Conservation (phyloP, 1,284 basidiomycete genomes). For the Mrakiaceae sp. region DNA sequence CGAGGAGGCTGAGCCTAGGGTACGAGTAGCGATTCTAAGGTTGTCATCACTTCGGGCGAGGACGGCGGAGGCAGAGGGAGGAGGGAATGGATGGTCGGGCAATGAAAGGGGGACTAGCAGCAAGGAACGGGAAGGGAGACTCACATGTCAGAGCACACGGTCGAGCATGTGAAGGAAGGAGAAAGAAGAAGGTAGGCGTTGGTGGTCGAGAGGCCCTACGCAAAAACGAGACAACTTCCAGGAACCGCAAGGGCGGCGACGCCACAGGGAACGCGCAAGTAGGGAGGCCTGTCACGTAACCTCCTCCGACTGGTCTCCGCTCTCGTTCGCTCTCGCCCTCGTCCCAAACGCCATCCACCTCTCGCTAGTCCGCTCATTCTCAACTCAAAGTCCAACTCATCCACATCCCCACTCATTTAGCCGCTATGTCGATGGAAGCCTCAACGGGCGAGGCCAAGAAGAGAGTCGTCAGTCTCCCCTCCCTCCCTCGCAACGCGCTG, state of each 20-base stretch:
- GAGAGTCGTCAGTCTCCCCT: constrained; percentile 56
- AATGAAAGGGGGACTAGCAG: not conserved
- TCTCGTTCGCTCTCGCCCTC: not conserved
- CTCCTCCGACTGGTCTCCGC: not conserved
- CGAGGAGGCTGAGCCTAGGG: too few species aligned
- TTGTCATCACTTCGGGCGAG: not conserved
- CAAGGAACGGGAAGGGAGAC: not conserved
- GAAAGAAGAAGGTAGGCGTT: not conserved
- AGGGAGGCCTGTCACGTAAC: not conserved
- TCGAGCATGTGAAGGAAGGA: not conserved
- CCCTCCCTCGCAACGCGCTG: not conserved
- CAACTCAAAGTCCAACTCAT: too few species aligned
- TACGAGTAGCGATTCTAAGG: constrained; percentile 15
- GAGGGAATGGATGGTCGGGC: not conserved
- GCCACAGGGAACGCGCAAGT: not conserved
- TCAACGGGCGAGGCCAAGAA: constrained; percentile 61
- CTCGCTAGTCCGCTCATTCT: not conserved
- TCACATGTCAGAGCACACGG: not conserved
- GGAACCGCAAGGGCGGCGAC: not conserved
- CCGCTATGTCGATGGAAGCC: constrained; percentile 11
- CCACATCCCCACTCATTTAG: too few species aligned
- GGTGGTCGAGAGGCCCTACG: too few species aligned
- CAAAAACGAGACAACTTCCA: too few species aligned
- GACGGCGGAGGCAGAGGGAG: not conserved
- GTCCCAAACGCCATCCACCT: not conserved